Base-by-base conservation (phyloP, 1,139 yeast genomes). In the Geotrichum reessii region DNA sequence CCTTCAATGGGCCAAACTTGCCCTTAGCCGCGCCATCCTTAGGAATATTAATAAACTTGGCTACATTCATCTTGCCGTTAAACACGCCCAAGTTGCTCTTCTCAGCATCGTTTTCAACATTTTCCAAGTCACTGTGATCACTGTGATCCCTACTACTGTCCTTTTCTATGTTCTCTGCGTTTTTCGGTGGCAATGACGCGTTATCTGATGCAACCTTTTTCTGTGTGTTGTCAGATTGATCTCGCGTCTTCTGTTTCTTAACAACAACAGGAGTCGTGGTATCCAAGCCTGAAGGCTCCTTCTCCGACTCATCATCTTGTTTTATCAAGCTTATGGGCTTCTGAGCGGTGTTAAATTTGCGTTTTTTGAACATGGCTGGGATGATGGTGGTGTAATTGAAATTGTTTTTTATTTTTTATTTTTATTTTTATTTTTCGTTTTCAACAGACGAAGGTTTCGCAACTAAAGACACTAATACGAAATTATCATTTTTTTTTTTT, bases 1-100 rank as follows among this genome's bases (percentile, higher is more conserved):
- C 70, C 50, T 76, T 77, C 61, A 75, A 71, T 12, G 78, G 76
- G 0, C 76, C 76, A 22, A 70, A 60, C n/a, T 64, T 68, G 28
- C 37, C 47, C 1, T 47, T n/a, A 1, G 46, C 9, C 11, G 31
- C 25, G 22, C 40, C 50, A n/a, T 50, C 52, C 3, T 33, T 21
- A 7, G 59, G 22, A 27, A 46, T 44, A n/a, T 33, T 33, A 19
- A 53, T 52, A 24, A 57, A 57, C 12, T 53, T 57, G 28, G 59
- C 53, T 12, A 57, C 59, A 22, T 57, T 50, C 24, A 53, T 21
- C 44, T 57, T 57, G 9, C 59, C 59, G 44, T 57, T 57, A 47
- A 53, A 57, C 2, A 50, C 56, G n/a, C 59, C 59, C 31, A 57
- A 42, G 17, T 31, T 28, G 31, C 56, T 53, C 47, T 48, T 57